Evolutionary conservation across 176 grass and related monocot species (phyloP).

Genomic region (Triticum urartu): DNA sequence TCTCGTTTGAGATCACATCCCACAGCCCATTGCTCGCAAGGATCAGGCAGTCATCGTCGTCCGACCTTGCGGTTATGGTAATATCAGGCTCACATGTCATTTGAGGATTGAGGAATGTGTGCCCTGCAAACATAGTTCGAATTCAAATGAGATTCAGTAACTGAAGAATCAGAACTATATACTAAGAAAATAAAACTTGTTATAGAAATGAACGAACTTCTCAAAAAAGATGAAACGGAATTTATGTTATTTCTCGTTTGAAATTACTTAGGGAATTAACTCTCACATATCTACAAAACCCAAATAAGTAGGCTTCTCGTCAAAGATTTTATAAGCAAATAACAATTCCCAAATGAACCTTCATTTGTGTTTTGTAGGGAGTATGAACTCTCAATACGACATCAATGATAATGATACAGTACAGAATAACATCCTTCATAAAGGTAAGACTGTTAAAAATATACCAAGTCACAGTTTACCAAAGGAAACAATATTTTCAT

Average conservation of each 20-base stretch:
- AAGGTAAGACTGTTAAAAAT: too few species aligned
- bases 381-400: too few species aligned
- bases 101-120: conserved; percentile 55
- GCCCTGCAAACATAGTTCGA: conserved; percentile 28
- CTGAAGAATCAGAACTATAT: not conserved
- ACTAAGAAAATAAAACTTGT: not conserved
- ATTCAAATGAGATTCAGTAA: not conserved
- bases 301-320: not conserved
- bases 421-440: too few species aligned
- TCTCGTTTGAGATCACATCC: conserved; percentile 62
- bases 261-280: not conserved
- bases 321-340: not conserved
- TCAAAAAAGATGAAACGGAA: too few species aligned
- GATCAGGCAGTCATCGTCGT: conserved; percentile 57
- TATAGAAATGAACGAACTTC: not conserved
- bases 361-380: too few species aligned
- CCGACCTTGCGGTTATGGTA: conserved; percentile 30
- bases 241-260: not conserved
- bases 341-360: not conserved
- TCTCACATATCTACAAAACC: not conserved
- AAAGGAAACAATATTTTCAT: not conserved
- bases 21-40: conserved; percentile 76
- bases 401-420: too few species aligned
- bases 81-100: conserved; percentile 70
- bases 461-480: too few species aligned